Percentiles rank a stretch among this genome's conserved stretches.
Conservation (phyloP, 495 filamentous ascomycete genomes). For the Schizothecium vesticola region DNA sequence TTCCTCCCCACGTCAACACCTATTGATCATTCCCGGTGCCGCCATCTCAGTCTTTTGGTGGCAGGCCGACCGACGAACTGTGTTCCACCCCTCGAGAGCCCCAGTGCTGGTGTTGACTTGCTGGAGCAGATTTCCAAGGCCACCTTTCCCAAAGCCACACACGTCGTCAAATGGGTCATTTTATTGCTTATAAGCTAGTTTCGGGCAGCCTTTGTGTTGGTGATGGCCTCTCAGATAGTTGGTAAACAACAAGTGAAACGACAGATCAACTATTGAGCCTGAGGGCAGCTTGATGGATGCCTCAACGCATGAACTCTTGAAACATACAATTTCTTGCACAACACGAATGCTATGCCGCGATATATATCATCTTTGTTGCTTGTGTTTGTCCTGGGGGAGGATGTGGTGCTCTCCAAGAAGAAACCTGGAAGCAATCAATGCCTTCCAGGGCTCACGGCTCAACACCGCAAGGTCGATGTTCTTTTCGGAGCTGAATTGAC, state of each 20-base stretch:
- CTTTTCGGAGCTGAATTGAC: not conserved
- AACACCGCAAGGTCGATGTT: not conserved
- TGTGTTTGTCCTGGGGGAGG: not conserved
- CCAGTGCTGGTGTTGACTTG: not conserved
- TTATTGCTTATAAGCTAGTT: not conserved
- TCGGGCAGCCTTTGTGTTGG: not conserved
- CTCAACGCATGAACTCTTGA: too few relatives aligned
- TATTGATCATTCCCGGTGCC: not conserved
- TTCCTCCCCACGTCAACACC: not conserved
- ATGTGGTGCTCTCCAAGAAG: not conserved
- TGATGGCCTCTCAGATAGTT: not conserved
- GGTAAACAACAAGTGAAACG: not conserved
- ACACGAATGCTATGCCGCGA: not conserved
- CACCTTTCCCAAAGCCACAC: not conserved
- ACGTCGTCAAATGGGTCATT: not conserved
- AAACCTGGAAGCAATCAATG: not conserved
- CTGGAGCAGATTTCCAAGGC: not conserved
- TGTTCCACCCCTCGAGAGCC: too few relatives aligned
- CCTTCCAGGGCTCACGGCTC: not conserved
- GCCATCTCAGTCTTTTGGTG: not conserved
- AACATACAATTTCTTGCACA: not conserved
- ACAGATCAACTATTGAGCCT: not conserved
- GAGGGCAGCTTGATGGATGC: not conserved
- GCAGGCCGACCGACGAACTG: not conserved
- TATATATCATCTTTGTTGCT: not conserved